Base-by-base conservation (phyloP, 2,329 filamentous ascomycete genomes). In the Periconia sp. region DNA sequence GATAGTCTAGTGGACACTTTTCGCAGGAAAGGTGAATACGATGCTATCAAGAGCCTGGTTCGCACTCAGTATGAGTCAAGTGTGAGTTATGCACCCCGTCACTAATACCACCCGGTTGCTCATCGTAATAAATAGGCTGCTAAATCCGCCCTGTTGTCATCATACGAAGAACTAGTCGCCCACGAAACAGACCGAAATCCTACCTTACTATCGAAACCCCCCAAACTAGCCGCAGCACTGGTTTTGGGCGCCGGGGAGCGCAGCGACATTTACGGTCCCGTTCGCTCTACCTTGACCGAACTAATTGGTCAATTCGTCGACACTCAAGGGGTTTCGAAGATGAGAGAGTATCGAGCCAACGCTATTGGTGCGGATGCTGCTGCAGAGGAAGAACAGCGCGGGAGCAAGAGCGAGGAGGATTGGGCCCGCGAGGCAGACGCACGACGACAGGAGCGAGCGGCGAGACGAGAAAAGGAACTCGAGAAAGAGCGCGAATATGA, bases 11-110 rank as follows among this genome's bases (percentile, higher is more conserved):
- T 89, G n/a, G 87, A 90, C 68, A 87, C 83, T 11, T 93, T 92
- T 77, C 92, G 92, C 75, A 93, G 92, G 76, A 91, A 91, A 73
- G 90, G 90, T 56, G 88, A 89, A 53, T 94, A 92, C 68, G 90
- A 94, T 73, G 78, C 82, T 14, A 83, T 92, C 58, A 85, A 90
- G 56, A 92, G 91, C 69, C 83, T 89, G 63, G 81, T 90, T 11
- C 91, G 89, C 83, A 84, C 89, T 44, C 86, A 89, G 53, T 90
- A 91, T 61, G 85, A 87, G 65, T 82, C 83, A 30, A 87, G 85
- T 61, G 88, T 91, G 81, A 53, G 82, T 62, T 20, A 53, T 41
- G 45, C 30, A 6, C 13, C 31, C 13, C 5, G 23, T 52, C 15
- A 20, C 19, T 45, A 48, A 49, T 41, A 44, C 50, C 41, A 43